phyloP scores from a whole-genome alignment of 192 early-diverging fungal species.

The Glomus cerebriforme region DNA sequence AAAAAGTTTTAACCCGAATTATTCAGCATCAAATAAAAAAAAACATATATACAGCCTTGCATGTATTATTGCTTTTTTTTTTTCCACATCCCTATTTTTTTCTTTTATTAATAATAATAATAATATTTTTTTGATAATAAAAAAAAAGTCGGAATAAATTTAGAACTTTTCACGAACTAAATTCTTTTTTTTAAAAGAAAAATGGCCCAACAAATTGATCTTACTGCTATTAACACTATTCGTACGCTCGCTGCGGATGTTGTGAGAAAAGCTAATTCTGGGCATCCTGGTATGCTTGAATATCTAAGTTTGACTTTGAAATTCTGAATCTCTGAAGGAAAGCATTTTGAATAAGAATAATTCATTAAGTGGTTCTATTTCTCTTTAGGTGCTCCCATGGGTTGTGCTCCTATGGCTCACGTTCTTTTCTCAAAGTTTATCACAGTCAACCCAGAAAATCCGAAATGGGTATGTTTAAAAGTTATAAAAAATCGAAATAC shows the following conservation, averaged over 20 bases:
- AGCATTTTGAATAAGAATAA: neutral
- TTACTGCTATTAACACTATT: conserved; percentile 82
- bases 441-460: conserved; percentile 83
- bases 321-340: neutral
- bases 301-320: neutral
- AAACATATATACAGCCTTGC: neutral
- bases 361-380: neutral
- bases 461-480: conserved; percentile 81
- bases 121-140: neutral
- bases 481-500: too few species aligned
- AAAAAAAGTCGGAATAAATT: neutral
- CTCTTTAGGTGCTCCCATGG: conserved; percentile 88
- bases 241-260: conserved; percentile 87
- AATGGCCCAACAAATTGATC: conserved; percentile 43
- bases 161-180: neutral
- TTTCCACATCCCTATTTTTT: neutral
- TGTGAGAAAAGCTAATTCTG: conserved; percentile 86
- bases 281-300: conserved; percentile 75
- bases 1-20: neutral
- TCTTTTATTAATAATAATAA: too few species aligned
- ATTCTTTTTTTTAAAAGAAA: neutral
- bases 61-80: too few species aligned
- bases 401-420: conserved; percentile 93
- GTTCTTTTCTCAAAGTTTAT: conserved; percentile 85
- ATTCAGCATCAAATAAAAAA: neutral